Evolutionary conservation across 148 eudicot genomes (phyloP), one percentile per base, ranked within the genome.

Genomic region (Suaeda aralocaspica): DNA sequence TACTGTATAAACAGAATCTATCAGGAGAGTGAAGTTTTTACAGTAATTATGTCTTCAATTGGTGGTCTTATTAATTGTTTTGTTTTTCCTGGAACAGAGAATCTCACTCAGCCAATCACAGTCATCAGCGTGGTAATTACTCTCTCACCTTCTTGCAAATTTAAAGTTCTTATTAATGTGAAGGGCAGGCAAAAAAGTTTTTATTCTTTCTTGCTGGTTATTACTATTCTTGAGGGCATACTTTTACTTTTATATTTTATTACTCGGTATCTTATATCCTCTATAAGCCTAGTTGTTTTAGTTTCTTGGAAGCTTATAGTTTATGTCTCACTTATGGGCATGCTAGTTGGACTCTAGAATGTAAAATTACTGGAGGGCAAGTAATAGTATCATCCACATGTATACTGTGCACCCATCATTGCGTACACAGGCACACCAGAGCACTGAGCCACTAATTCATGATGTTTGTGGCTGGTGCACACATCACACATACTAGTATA

Each of bases 181-280:
- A 22, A 13, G 12, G 45, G 45, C 21, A 44, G 53, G 52, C 53
- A 45, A 44, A 65, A 42, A 53, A 15, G 68, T 19, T 3, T 49
- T 66, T 46, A 59, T 49, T 11, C 46, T 66, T 49, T 26, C 60
- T 66, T n/a, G n/a, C n/a, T n/a, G n/a, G n/a, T n/a, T n/a, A n/a
- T n/a, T n/a, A n/a, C n/a, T n/a, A n/a, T n/a, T 66, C 15, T 48
- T 66, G 29, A 15, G n/a, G n/a, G n/a, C 42, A 13, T 64, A 26
- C n/a, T 24, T 25, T 45, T 46, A 45, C 44, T n/a, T 13, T 50
- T n/a, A 25, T 31, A 46, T 59, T 15, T 57, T 22, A 9, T 16
- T 29, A n/a, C 39, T 70, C 59, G 66, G 51, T 46, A 12, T 59
- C 26, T 59, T 6, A 24, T 28, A 5, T 49, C 36, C 22, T 14